Conservation (phyloP, 139 green algal species). For the Chlorella sp. region DNA sequence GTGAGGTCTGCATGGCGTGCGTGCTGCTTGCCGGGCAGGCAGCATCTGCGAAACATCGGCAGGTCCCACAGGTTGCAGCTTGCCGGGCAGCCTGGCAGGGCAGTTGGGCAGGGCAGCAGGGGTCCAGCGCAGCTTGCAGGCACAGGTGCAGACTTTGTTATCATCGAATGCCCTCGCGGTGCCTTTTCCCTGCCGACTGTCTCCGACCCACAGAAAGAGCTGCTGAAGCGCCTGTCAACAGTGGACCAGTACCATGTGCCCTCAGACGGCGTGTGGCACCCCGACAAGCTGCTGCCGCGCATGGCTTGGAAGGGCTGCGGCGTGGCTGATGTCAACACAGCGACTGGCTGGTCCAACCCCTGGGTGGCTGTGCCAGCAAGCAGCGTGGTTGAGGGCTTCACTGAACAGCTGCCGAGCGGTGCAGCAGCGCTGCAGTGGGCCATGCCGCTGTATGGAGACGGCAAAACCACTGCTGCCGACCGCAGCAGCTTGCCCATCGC, state of each 20-base stretch:
- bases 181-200: background rate
- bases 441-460: constrained; percentile 28
- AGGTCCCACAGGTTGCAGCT: no score
- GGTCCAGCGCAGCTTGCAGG: no score
- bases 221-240: constrained; percentile 11
- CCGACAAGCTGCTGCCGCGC: constrained; percentile 35
- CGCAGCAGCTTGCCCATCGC: constrained; percentile 47
- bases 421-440: constrained; percentile 42
- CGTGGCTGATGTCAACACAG: background rate
- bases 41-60: no score
- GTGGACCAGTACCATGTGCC: constrained; percentile 34
- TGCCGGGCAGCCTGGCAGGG: no score
- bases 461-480: background rate
- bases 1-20: no score
- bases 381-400: constrained; percentile 35
- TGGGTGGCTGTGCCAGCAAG: constrained; percentile 2
- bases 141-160: background rate
- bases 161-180: background rate
- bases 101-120: no score
- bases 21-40: no score
- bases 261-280: constrained; percentile 57
- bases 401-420: constrained; percentile 34
- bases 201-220: background rate
- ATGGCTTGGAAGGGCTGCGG: constrained; percentile 57
- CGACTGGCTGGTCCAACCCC: constrained; percentile 46